Evolutionary conservation across 345 rosid genomes (phyloP).

Genomic region (Rhodamnia rubescens): DNA sequence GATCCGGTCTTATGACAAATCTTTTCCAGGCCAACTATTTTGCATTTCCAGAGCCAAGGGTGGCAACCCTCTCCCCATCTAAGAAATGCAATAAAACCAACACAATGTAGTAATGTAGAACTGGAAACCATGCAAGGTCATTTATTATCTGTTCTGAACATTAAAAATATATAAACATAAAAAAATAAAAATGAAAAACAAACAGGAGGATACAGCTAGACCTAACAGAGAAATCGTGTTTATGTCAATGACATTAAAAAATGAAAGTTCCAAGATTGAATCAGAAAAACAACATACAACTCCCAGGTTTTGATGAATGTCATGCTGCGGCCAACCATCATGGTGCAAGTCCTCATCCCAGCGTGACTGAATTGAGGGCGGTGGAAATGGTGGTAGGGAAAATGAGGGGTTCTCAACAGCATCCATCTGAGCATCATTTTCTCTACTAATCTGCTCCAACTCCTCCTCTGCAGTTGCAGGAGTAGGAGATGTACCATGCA

Average conservation of each 20-base stretch:
- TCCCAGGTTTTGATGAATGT: slow-evolving; percentile 60
- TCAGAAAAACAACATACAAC: slow-evolving; percentile 34
- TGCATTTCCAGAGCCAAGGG: neutral
- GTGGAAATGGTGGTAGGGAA: slow-evolving; percentile 32
- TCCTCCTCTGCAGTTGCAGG: slow-evolving; percentile 36
- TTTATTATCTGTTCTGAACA: neutral
- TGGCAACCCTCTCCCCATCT: neutral
- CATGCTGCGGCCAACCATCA: slow-evolving; percentile 52
- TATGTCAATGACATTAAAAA: neutral
- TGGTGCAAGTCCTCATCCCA: slow-evolving; percentile 59
- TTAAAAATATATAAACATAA: neutral
- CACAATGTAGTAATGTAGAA: neutral
- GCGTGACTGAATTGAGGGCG: slow-evolving; percentile 34
- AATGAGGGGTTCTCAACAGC: slow-evolving; percentile 32
- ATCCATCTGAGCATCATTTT: slow-evolving; percentile 36
- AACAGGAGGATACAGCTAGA: neutral
- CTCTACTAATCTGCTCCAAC: slow-evolving; percentile 38
- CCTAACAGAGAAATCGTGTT: neutral
- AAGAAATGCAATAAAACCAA: neutral
- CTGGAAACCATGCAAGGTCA: neutral
- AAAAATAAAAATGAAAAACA: neutral
- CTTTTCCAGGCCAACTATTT: neutral
- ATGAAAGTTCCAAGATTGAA: neutral
- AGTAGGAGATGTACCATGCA: slow-evolving; percentile 39
- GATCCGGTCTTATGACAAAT: neutral